These are phyloP conservation scores for Diaporthe sp. DNA, from an alignment of 2,329 filamentous ascomycete genomes.

Conservation along the genomic window DNA sequence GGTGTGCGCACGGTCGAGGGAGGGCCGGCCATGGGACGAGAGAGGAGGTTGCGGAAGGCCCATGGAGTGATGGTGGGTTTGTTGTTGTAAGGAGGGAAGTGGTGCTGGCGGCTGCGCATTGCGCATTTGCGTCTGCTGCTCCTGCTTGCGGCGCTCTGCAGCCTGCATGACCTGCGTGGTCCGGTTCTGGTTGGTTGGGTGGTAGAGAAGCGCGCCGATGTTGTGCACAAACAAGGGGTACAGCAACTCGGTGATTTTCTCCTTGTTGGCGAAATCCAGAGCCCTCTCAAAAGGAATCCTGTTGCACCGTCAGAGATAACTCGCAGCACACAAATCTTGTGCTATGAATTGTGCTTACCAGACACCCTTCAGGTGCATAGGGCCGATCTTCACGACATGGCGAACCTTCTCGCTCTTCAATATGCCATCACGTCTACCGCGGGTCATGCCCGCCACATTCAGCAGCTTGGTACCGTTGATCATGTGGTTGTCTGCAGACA, in stretches of 20 bases:
- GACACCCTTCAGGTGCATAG: conserved; percentile 98
- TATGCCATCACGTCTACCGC: conserved; percentile 94
- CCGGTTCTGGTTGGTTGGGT: conserved; percentile 87
- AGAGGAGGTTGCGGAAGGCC: conserved; percentile 67
- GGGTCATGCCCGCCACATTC: conserved; percentile 98
- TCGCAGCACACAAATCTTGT: background rate
- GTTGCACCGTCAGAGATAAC: conserved; percentile 28
- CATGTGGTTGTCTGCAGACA: conserved; percentile 88
- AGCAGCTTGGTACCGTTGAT: conserved; percentile 98
- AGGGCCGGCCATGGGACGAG: conserved; percentile 79
- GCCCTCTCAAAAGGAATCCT: conserved; percentile 99
- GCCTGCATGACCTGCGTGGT: conserved; percentile 91
- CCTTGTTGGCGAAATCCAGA: conserved; percentile 99
- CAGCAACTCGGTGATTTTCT: conserved; percentile 95
- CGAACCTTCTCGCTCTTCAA: conserved; percentile 97
- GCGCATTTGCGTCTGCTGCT: conserved; percentile 74
- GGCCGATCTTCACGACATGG: conserved; percentile 98
- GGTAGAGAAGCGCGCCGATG: conserved; percentile 92
- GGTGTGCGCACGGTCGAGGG: conserved; percentile 87
- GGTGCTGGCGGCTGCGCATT: conserved; percentile 65
- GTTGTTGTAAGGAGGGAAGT: conserved; percentile 77
- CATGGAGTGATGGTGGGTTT: conserved; percentile 71
- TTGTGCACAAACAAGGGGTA: conserved; percentile 99
- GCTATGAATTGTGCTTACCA: conserved; percentile 73
- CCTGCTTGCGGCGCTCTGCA: conserved; percentile 81